Evolutionary conservation across 2,329 filamentous ascomycete species (phyloP), one percentile per base, ranked within the genome.

Genomic region (Cladosporium sp.): DNA sequence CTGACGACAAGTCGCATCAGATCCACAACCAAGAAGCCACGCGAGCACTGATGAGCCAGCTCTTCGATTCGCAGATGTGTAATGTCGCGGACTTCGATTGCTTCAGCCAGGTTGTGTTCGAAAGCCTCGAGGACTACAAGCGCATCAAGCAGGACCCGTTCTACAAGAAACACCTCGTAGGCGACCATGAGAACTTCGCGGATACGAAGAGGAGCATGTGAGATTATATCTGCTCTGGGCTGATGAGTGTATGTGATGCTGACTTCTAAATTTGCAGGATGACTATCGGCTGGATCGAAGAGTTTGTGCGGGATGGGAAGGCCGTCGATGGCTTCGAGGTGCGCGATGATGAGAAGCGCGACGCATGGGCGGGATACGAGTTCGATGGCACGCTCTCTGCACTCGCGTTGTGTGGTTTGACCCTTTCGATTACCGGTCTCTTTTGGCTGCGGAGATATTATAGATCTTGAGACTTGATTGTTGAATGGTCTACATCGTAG

Each of bases 71-170:
- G 1, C 82, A 84, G 66, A 80, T 85, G 76, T 65, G 69, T n/a
- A 82, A 83, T 58, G n/a, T 83, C 5, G 81, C 82, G 5, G 79
- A 83, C 66, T 84, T 77, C 65, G 82, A 84, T 71, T 83, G 80
- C 69, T 82, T 84, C 69, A 82, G 79, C 58, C 82, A 84, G 69
- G 79, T 82, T 0, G 74, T 83, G 0, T 84, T 84, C 69, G 67
- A 78, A 65, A 72, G 66, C 49, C 61, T 85, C 1, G 79, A 83
- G 5, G 76, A 82, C 65, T 85, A 81, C 70, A 80, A 80, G 70
- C 68, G 72, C 7, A 81, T 85, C 77, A 83, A 84, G 70, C 64
- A 79, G 16, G 83, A 85, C 70, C 80, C 82, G 2, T 83, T 74
- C 74, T 85, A 82, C 68, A 80, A 81, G 72, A 69, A 82, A 67